A percentile compares a stretch with the other conserved stretches of the same genome.
phyloP scores from a whole-genome alignment of 345 rosid genomes.

The Mallotus nudiflorus region DNA sequence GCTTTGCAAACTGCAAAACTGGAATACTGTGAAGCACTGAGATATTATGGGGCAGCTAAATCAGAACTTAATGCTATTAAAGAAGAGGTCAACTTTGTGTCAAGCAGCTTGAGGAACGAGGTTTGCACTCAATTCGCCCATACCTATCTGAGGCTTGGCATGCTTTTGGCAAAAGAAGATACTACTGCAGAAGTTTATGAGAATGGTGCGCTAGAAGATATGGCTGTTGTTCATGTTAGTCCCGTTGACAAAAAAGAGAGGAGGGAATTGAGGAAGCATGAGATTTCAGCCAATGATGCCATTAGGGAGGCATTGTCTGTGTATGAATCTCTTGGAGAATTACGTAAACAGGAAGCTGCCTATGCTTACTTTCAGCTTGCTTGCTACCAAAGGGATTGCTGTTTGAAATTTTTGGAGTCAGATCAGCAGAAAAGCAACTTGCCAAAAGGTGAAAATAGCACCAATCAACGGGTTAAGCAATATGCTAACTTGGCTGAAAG shows the following conservation, averaged over 20 bases:
- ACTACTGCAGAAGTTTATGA: constrained; percentile 55
- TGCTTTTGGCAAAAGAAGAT: constrained; percentile 80
- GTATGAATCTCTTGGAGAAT: constrained; percentile 78
- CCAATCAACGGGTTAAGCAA: constrained; percentile 68
- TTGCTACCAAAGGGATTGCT: constrained; percentile 75
- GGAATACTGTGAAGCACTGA: constrained; percentile 74
- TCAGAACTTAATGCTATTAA: constrained; percentile 49
- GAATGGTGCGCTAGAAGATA: constrained; percentile 39
- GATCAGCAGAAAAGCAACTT: constrained; percentile 41
- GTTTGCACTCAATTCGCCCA: constrained; percentile 83
- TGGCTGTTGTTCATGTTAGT: constrained; percentile 13
- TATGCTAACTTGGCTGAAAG: constrained; percentile 85
- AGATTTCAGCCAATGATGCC: constrained; percentile 86
- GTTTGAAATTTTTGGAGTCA: constrained; percentile 58
- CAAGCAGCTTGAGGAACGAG: constrained; percentile 57
- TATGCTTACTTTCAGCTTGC: constrained; percentile 86
- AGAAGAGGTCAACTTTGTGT: constrained; percentile 36
- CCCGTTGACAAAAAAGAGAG: constrained; percentile 33
- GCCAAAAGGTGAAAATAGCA: constrained; percentile 48
- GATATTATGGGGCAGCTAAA: constrained; percentile 77
- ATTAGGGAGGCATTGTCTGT: constrained; percentile 79
- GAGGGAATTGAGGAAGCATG: constrained; percentile 52
- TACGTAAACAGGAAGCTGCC: constrained; percentile 86
- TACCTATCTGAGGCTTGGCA: constrained; percentile 85
- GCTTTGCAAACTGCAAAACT: constrained; percentile 61